phyloP scores from a whole-genome alignment of 371 early-diverging fungal species.

The Amoeboaphelidium protococcarum region DNA sequence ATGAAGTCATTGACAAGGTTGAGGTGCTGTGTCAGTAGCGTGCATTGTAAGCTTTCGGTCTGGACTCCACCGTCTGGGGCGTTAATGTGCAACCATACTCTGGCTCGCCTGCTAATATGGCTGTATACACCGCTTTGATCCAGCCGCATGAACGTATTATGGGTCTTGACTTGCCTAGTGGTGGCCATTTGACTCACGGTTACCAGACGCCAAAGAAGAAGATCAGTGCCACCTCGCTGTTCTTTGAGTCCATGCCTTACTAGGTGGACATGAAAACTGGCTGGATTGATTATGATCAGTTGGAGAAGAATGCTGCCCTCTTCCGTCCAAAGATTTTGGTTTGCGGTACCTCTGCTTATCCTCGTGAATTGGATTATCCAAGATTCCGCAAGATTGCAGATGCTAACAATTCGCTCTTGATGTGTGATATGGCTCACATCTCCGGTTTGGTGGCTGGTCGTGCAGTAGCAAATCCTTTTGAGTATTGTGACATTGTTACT shows the following conservation, averaged over 20 bases:
- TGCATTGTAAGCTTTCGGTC: conserved; percentile 72
- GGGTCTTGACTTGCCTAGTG: conserved; percentile 96
- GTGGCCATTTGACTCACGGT: conserved; percentile 98
- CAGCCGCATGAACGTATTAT: conserved; percentile 95
- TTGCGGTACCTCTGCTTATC: conserved; percentile 93
- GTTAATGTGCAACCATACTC: conserved; percentile 95
- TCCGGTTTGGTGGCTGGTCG: conserved; percentile 76
- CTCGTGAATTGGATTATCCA: conserved; percentile 84
- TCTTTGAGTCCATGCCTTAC: conserved; percentile 96
- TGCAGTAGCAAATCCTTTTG: conserved; percentile 70
- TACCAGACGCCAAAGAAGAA: conserved; percentile 94
- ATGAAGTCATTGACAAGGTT: conserved; percentile 88
- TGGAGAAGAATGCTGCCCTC: conserved; percentile 53
- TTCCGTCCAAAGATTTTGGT: conserved; percentile 93
- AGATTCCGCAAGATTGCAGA: conserved; percentile 73
- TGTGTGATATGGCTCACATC: conserved; percentile 97
- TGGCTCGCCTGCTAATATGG: conserved; percentile 91
- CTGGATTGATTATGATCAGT: conserved; percentile 74
- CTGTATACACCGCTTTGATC: conserved; percentile 84
- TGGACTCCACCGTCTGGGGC: conserved; percentile 83
- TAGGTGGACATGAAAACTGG: conserved; percentile 71
- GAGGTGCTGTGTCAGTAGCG: conserved; percentile 86
- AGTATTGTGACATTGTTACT: conserved; percentile 90
- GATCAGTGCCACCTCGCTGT: conserved; percentile 86
- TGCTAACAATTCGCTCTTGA: conserved; percentile 61